A percentile compares a stretch with the other conserved stretches of the same genome.
These are phyloP conservation scores for Cajanus cajan DNA, from an alignment of 306 rosid genomes.

Conservation along the genomic window DNA sequence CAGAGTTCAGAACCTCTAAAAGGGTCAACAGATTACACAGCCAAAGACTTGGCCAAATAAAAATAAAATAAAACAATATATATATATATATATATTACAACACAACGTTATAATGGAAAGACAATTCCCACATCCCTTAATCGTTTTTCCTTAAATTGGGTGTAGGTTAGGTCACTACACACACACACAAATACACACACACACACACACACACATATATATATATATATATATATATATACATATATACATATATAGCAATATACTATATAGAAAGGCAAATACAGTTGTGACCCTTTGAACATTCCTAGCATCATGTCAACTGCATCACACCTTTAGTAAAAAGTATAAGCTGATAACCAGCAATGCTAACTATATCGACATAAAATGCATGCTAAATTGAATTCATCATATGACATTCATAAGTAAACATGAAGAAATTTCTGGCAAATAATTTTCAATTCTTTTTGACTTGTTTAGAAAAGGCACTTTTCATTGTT, in stretches of 20 bases:
- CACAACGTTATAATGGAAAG: too few species aligned
- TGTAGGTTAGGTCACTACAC: too few species aligned
- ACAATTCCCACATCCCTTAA: too few species aligned
- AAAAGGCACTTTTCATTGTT: neutral
- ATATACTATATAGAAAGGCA: neutral
- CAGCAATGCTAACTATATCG: neutral
- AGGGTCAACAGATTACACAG: too few species aligned
- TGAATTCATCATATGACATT: neutral
- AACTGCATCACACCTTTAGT: neutral
- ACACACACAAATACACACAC: too few species aligned
- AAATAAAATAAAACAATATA: too few species aligned
- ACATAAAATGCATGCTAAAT: neutral
- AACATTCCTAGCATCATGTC: too few species aligned
- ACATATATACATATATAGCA: too few species aligned
- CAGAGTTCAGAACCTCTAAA: neutral
- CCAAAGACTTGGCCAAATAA: neutral
- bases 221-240: too few species aligned
- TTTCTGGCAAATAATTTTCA: neutral
- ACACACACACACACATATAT: too few species aligned
- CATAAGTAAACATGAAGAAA: neutral
- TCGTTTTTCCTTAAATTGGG: too few species aligned
- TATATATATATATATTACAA: too few species aligned
- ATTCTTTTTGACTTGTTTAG: neutral
- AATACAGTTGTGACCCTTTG: neutral
- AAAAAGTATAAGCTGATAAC: neutral